Evolutionary conservation across 2,329 filamentous ascomycete species (phyloP).

Genomic region (Ophiostoma angusticollis): DNA sequence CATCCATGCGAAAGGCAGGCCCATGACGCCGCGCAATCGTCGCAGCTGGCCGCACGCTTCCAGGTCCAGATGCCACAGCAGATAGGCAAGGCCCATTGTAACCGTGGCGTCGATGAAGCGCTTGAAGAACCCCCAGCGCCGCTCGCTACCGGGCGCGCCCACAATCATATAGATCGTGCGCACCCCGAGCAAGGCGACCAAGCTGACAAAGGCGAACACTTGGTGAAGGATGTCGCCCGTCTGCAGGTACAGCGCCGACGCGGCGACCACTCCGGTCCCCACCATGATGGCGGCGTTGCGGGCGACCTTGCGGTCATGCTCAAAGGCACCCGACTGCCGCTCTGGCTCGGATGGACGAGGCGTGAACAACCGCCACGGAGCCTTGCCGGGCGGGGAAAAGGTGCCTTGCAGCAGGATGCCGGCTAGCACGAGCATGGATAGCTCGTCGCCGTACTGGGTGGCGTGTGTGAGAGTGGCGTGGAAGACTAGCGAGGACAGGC

Average conservation of each 20-base stretch:
- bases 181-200: slow-evolving; percentile 21
- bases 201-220: slow-evolving; percentile 23
- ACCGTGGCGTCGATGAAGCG: slow-evolving; percentile 15
- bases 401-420: slow-evolving; percentile 39
- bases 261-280: slow-evolving; percentile 25
- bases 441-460: slow-evolving; percentile 38
- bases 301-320: too few relatives aligned
- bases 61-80: slow-evolving; percentile 45
- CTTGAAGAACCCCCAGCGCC: background rate
- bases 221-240: slow-evolving; percentile 32
- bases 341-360: too few relatives aligned
- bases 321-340: too few relatives aligned
- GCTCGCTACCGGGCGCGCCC: slow-evolving; percentile 7
- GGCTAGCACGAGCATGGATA: slow-evolving; percentile 44
- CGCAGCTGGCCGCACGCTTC: slow-evolving; percentile 37
- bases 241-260: slow-evolving; percentile 30
- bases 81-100: slow-evolving; percentile 31
- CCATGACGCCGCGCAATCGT: slow-evolving; percentile 28
- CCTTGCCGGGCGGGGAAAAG: slow-evolving; percentile 28
- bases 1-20: slow-evolving; percentile 41
- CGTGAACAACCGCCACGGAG: too few relatives aligned
- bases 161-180: slow-evolving; percentile 25
- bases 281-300: slow-evolving; percentile 27
- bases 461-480: slow-evolving; percentile 32
- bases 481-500: slow-evolving; percentile 30